These are phyloP conservation scores for Clarireedia homoeocarpa DNA, from an alignment of 2,329 filamentous ascomycete species.

Conservation along the genomic window DNA sequence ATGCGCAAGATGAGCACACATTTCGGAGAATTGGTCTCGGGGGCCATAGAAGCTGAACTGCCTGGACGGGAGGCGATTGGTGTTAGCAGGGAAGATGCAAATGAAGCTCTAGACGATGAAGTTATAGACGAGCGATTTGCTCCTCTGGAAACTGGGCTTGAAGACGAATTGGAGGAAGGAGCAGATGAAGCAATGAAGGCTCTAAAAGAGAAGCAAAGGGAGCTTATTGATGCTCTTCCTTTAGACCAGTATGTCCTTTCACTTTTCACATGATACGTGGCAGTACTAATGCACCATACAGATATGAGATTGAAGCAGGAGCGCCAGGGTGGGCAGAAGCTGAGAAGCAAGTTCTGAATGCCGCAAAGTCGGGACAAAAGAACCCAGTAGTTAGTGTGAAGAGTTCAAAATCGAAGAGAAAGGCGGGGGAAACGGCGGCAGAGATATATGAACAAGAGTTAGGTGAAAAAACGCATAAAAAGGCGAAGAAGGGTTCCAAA, in stretches of 20 bases:
- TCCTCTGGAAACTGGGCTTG: conserved; percentile 61
- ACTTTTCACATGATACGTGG: background rate
- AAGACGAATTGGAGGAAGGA: conserved; percentile 78
- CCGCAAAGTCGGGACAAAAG: conserved; percentile 45
- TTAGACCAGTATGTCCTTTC: conserved; percentile 64
- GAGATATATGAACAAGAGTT: conserved; percentile 57
- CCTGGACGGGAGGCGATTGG: conserved; percentile 50
- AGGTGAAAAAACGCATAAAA: conserved; percentile 45
- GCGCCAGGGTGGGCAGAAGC: conserved; percentile 57
- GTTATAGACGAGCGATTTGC: conserved; percentile 57
- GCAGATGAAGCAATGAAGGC: conserved; percentile 67
- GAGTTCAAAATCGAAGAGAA: conserved; percentile 68
- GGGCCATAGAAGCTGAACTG: conserved; percentile 61
- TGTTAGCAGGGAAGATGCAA: conserved; percentile 50
- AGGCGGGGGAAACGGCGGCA: conserved; percentile 51
- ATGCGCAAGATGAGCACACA: conserved; percentile 77
- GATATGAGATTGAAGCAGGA: conserved; percentile 58
- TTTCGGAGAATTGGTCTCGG: conserved; percentile 68
- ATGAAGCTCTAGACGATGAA: conserved; percentile 62
- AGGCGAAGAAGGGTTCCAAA: conserved; percentile 42
- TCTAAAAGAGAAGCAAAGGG: conserved; percentile 72
- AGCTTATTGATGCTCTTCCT: conserved; percentile 83
- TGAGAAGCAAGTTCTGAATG: conserved; percentile 64
- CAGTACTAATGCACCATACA: conserved; percentile 28
- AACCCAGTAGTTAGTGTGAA: conserved; percentile 73